Conservation (phyloP, 148 eudicot genomes). For the Camellia granthamiana region DNA sequence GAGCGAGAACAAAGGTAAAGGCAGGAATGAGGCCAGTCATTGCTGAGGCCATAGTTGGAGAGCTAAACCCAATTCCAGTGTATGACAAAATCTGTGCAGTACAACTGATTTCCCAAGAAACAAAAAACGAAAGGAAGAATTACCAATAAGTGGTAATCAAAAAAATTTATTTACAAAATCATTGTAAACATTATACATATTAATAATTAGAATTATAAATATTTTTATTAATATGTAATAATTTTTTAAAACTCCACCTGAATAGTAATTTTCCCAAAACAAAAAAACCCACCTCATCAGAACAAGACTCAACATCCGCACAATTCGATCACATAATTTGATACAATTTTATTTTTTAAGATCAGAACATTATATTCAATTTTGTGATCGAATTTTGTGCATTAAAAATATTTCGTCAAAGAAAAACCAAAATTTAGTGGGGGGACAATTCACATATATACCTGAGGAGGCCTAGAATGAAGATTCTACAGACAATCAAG, state of each 20-base stretch:
- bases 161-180: no score
- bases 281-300: neutral
- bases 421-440: neutral
- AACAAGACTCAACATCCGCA: no score
- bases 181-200: no score
- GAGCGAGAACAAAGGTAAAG: conserved; percentile 6
- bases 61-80: conserved; percentile 1
- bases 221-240: no score
- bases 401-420: neutral
- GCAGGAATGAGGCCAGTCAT: conserved; percentile 7
- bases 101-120: neutral
- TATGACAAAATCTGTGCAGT: neutral
- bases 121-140: neutral
- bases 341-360: no score
- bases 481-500: neutral
- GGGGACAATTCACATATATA: neutral
- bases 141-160: no score
- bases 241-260: no score
- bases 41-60: conserved; percentile 3
- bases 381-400: no score
- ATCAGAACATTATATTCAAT: no score
- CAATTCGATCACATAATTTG: no score
- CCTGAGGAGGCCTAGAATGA: neutral
- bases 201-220: no score
- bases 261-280: no score